Percentiles rank a stretch among this genome's conserved stretches.
phyloP scores from a whole-genome alignment of 768 basidiomycete species.

The Phaffia tasmanica region DNA sequence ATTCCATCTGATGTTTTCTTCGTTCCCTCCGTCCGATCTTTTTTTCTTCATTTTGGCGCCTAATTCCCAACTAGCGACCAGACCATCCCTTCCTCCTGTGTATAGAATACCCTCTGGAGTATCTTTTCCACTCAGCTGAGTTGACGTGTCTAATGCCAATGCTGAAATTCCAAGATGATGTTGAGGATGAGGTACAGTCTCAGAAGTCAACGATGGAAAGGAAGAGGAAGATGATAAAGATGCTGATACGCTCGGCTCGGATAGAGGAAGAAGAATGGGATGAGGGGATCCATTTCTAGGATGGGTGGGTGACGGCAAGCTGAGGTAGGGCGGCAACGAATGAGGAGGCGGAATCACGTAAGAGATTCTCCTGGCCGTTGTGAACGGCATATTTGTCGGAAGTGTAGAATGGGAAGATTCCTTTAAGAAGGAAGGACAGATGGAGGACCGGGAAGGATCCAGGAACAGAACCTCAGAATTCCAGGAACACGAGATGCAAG shows the following conservation, averaged over 20 bases:
- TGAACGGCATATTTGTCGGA: background rate
- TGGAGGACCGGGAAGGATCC: too few relatives aligned
- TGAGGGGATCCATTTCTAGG: constrained; percentile 56
- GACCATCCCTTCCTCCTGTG: constrained; percentile 76
- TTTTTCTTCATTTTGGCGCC: constrained; percentile 52
- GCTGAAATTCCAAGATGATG: constrained; percentile 79
- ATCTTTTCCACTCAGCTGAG: constrained; percentile 53
- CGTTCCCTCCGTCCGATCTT: constrained; percentile 34
- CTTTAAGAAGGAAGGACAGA: too few relatives aligned
- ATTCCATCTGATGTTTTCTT: constrained; percentile 35
- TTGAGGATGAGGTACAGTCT: constrained; percentile 48
- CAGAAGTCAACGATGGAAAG: constrained; percentile 3
- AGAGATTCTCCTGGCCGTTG: constrained; percentile 51
- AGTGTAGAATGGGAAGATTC: background rate
- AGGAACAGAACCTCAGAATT: too few relatives aligned
- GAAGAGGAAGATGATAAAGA: constrained; percentile 23
- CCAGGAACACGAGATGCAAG: too few relatives aligned
- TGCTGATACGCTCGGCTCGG: constrained; percentile 26
- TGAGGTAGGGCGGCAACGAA: constrained; percentile 52
- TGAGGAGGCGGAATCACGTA: constrained; percentile 72
- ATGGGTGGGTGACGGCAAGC: constrained; percentile 56
- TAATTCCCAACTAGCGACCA: constrained; percentile 79
- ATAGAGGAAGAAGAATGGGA: constrained; percentile 52
- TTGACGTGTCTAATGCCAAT: constrained; percentile 76
- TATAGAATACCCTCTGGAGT: constrained; percentile 78